Base-by-base conservation (phyloP, 495 filamentous ascomycete species). In the Melanomma pulvis-pyrius region DNA sequence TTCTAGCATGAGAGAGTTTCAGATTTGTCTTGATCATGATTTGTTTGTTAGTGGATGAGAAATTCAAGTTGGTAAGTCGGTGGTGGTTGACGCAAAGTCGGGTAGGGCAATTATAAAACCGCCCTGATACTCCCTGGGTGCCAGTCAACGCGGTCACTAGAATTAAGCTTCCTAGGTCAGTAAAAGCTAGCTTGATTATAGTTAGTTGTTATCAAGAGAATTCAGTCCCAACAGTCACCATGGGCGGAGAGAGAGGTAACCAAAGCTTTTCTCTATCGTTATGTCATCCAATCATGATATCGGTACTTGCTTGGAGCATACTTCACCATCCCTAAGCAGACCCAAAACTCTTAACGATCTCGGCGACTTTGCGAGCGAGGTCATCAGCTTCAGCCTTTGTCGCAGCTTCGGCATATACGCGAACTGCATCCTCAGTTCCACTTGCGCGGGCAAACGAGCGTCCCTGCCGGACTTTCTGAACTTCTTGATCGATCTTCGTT, bases 371-470 rank as follows among this genome's bases (percentile, higher is more conserved):
- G 52, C 86, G 88, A 41, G 92, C 92, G 46, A 97, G 83, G 73
- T 96, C 92, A 71, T 94, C 91, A 19, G 70, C 69, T 36, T 74
- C 72, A 0, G 59, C 67, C 57, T 88, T 86, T 63, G 88, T 92
- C 7, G 90, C 92, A 17, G 94, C 94, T 78, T 98, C 94, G n/a
- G 93, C 92, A 76, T 98, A 98, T 24, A 98, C 93, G 68, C 94
- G 83, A 61, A 97, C 92, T 0, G 92, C 94, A 78, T 98, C 94
- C 77, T 98, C 94, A 0, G 94, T 98, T 36, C 94, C 94, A 66
- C 89, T 92, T 24, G 94, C 92, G 68, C 94, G 87, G 26, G 92
- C 94, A 76, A 98, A 98, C 47, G 89, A 86, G 47, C 94, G 83
- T 5, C 93, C 94, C 67, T 92, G 88, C 74, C 91, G 92, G 77